These are phyloP conservation scores for Liquidambar formosana DNA, from an alignment of 164 flowering plant genomes.

Conservation along the genomic window DNA sequence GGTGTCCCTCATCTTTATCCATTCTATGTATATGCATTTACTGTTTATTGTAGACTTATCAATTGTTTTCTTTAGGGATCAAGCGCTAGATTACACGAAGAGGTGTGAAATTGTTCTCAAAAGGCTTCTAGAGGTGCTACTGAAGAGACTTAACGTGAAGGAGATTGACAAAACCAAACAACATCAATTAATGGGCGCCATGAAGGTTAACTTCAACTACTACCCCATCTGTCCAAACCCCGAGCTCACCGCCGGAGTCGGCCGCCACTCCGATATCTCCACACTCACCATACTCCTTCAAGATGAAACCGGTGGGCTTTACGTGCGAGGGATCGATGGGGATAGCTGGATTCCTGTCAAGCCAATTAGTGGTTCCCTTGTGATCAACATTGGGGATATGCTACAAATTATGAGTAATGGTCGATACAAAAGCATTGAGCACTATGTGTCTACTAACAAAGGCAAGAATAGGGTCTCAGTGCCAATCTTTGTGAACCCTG, in stretches of 20 bases:
- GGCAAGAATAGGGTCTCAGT: conserved; percentile 10
- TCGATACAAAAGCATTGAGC: conserved; percentile 18
- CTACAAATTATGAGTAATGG: conserved; percentile 23
- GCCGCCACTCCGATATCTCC: conserved; percentile 24
- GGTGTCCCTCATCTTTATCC: too few relatives aligned
- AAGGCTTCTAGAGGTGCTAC: conserved; percentile 10
- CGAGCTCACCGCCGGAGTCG: conserved; percentile 18
- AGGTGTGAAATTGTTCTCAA: conserved; percentile 7
- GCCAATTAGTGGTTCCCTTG: conserved; percentile 10
- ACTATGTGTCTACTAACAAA: conserved; percentile 3
- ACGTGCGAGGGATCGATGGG: conserved; percentile 10
- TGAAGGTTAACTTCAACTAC: conserved; percentile 20
- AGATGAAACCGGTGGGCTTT: conserved; percentile 22
- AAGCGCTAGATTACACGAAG: conserved; percentile 26
- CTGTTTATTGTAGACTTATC: neutral
- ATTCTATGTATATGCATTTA: too few relatives aligned
- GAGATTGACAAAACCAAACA: conserved; percentile 11
- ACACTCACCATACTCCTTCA: conserved; percentile 23
- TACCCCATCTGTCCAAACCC: conserved; percentile 27
- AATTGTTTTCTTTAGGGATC: conserved; percentile 9
- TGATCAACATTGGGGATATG: conserved; percentile 18
- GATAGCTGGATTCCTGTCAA: conserved; percentile 20
- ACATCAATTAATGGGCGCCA: conserved; percentile 18
- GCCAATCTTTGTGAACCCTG: conserved; percentile 13
- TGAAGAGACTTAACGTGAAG: conserved; percentile 24